Conservation (phyloP, 2,329 filamentous ascomycete species). For the Drechslerella dactyloides region DNA sequence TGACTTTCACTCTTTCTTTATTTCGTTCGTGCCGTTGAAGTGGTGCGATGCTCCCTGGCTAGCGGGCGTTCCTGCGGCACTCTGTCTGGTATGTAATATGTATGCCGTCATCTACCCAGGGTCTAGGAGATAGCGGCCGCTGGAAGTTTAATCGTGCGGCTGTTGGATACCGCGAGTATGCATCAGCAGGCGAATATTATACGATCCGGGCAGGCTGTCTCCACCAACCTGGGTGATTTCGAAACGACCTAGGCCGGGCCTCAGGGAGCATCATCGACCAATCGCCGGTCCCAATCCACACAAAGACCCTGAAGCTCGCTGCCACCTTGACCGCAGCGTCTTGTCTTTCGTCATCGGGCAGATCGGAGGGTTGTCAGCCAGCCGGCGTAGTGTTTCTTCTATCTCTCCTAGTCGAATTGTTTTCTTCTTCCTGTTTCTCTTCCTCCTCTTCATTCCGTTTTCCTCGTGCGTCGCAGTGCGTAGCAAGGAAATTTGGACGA, state of each 20-base stretch:
- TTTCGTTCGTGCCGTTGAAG: background rate
- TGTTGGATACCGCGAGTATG: too few relatives aligned
- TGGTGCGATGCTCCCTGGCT: background rate
- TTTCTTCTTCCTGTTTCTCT: conserved; percentile 21
- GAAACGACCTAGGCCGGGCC: conserved; percentile 39
- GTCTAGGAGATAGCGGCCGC: too few relatives aligned
- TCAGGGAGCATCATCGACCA: conserved; percentile 40
- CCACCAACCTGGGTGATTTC: conserved; percentile 43
- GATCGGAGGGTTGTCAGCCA: conserved; percentile 34
- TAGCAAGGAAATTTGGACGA: background rate
- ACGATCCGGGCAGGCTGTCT: conserved; percentile 24
- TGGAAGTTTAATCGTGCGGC: too few relatives aligned
- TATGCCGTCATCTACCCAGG: too few relatives aligned
- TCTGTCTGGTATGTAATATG: too few relatives aligned
- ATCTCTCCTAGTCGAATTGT: conserved; percentile 13
- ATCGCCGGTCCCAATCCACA: conserved; percentile 50
- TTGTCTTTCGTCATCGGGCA: conserved; percentile 50
- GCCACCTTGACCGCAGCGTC: conserved; percentile 47
- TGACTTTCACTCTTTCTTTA: conserved; percentile 5
- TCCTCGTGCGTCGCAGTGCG: background rate
- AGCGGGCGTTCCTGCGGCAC: too few relatives aligned
- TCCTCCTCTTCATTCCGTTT: conserved; percentile 12
- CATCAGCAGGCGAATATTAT: too few relatives aligned
- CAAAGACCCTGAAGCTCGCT: conserved; percentile 50
- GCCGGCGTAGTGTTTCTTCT: too few relatives aligned